Evolutionary conservation across 208 protist species (phyloP), one percentile per base, ranked within the genome.

Genomic region (Endotrypanum monterogeii): DNA sequence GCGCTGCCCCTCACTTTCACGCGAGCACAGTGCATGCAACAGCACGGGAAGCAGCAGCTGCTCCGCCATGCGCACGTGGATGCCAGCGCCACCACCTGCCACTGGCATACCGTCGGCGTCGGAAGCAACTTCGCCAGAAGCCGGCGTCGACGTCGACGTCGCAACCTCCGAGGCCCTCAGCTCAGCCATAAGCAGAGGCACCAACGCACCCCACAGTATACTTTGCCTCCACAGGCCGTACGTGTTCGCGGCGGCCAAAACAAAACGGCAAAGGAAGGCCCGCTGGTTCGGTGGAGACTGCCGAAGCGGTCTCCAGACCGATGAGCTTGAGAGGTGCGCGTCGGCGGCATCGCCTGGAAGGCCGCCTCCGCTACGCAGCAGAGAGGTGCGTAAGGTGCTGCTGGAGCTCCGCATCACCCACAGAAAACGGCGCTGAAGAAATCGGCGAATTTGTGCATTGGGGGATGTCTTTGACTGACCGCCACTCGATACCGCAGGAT

Each of bases 1-100:
- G 0, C 86, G 88, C 35, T 83, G 78, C 14, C 70, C 67, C n/a
- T 86, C 79, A 50, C 63, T 89, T 73, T 95, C 88, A 5, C 63
- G 74, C 50, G 76, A 37, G 35, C 91, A 80, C 80, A 95, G 77
- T 3, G 84, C 55, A 65, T 95, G 90, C 28, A 87, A 76, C n/a
- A 92, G 67, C 12, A 84, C 67, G n/a, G 87, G 69, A 16, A 82
- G 79, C 16, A 95, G 60, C 55, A 90, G 70, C 14, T 41, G 56
- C 62, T 81, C 86, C 32, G 73, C 80, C 44, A 85, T 67, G 18
- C 11, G 9, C 18, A 41, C 44, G 41, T 39, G 1, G 32, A 30
- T 7, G 32, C 67, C 67, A 12, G 30, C 67, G 46, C 41, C 30
- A 32, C 1, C 20, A n/a, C 60, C 18, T 0, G 32, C 18, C 1